A percentile compares a stretch with the other conserved stretches of the same genome.
phyloP scores from a whole-genome alignment of 148 eudicot species.

The Pharnaceum exiguum region DNA sequence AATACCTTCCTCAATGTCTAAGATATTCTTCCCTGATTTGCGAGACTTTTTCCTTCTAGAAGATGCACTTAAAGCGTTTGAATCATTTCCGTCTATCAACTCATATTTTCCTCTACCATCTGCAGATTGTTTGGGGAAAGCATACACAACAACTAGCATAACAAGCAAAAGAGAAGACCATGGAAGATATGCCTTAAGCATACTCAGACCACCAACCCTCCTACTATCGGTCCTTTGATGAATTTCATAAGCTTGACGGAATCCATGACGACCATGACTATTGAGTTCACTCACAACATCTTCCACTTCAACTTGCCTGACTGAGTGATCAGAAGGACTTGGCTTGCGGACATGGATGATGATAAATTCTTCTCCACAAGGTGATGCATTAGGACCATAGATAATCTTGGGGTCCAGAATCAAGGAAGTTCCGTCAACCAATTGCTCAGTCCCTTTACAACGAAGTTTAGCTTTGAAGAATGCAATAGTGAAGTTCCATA shows the following conservation, averaged over 20 bases:
- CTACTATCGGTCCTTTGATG: conserved; percentile 8
- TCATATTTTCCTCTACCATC: conserved; percentile 14
- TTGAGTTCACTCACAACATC: conserved; percentile 27
- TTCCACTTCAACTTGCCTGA: conserved; percentile 31
- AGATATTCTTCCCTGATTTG: conserved; percentile 40
- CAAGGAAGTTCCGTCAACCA: conserved; percentile 32
- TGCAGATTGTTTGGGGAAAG: conserved; percentile 10
- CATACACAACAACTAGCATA: conserved; percentile 26
- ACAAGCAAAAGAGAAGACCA: conserved; percentile 27
- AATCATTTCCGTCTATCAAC: conserved; percentile 19
- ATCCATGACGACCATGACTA: conserved; percentile 20
- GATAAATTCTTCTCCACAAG: conserved; percentile 58
- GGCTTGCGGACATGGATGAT: conserved; percentile 57
- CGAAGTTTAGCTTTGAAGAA: conserved; percentile 70
- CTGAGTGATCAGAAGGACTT: conserved; percentile 39
- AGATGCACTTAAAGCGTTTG: conserved; percentile 27
- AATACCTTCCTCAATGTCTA: conserved; percentile 23
- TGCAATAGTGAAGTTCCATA: conserved; percentile 81
- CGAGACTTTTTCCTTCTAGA: conserved; percentile 59
- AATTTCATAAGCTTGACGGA: conserved; percentile 19
- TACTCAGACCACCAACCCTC: conserved; percentile 15
- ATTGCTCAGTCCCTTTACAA: conserved; percentile 52
- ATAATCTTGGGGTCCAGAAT: conserved; percentile 26
- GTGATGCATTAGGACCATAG: conserved; percentile 47
- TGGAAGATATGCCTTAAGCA: conserved; percentile 20